Conservation (phyloP, 495 filamentous ascomycete species). For the Daldinia concentrica region DNA sequence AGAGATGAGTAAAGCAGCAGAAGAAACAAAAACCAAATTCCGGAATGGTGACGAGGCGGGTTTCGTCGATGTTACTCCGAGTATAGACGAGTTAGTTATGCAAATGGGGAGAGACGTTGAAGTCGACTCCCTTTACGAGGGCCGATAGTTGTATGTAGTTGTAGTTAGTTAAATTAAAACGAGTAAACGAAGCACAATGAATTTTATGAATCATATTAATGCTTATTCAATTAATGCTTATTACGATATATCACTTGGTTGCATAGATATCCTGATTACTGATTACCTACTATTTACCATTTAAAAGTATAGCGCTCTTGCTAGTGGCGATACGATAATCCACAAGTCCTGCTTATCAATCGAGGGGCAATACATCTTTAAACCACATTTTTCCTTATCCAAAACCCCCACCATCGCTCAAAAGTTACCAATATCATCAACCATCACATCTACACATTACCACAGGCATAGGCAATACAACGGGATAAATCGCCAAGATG, state of each 20-base stretch:
- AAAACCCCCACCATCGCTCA: slow-evolving; percentile 35
- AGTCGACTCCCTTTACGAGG: too few relatives aligned
- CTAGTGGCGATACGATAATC: slow-evolving; percentile 32
- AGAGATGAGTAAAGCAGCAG: too few relatives aligned
- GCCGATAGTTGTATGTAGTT: too few relatives aligned
- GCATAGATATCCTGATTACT: neutral
- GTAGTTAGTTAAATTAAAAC: too few relatives aligned
- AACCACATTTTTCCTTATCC: slow-evolving; percentile 23
- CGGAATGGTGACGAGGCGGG: too few relatives aligned
- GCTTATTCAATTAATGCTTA: slow-evolving; percentile 2
- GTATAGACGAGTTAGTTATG: too few relatives aligned
- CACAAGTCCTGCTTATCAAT: slow-evolving; percentile 41
- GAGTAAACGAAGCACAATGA: neutral
- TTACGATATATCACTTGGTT: neutral
- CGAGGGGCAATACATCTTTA: slow-evolving; percentile 36
- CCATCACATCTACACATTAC: neutral
- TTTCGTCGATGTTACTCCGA: too few relatives aligned
- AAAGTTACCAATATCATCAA: slow-evolving; percentile 2
- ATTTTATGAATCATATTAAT: slow-evolving; percentile 8
- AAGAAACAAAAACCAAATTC: too few relatives aligned
- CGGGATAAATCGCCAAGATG: slow-evolving; percentile 32
- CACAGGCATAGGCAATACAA: slow-evolving; percentile 5
- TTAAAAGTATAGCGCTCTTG: neutral
- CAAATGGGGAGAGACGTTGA: too few relatives aligned
- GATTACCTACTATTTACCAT: neutral